Evolutionary conservation across 495 filamentous ascomycete species (phyloP).

Genomic region (Daldinia childiae): DNA sequence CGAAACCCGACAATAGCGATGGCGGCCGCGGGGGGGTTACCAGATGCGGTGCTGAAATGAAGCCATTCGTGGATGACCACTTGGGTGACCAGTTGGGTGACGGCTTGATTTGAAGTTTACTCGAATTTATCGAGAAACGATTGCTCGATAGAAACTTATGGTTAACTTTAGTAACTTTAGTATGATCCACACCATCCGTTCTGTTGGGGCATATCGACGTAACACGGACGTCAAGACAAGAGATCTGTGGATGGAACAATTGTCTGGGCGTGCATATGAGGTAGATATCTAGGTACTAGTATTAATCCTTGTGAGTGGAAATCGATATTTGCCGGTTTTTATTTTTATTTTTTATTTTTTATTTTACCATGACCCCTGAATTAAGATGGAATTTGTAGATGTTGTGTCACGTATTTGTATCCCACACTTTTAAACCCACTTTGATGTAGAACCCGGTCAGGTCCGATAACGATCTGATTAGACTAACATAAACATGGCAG

Average conservation of each 20-base stretch:
- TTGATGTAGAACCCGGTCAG: constrained; percentile 12
- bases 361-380: neutral
- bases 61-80: constrained; percentile 24
- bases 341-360: neutral
- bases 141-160: constrained; percentile 38
- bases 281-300: neutral
- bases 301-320: neutral
- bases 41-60: constrained; percentile 28
- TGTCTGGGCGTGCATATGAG: neutral
- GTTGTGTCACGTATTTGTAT: constrained; percentile 9
- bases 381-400: neutral
- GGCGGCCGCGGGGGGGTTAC: neutral
- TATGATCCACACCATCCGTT: constrained; percentile 17
- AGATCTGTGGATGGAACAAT: constrained; percentile 3
- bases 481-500: neutral
- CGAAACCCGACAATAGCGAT: constrained; percentile 4
- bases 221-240: constrained; percentile 31
- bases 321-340: neutral
- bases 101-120: constrained; percentile 32
- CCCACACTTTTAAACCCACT: constrained; percentile 1
- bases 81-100: neutral
- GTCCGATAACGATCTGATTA: constrained; percentile 33
- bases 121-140: constrained; percentile 39
- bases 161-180: constrained; percentile 7
- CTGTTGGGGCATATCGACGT: constrained; percentile 26